phyloP scores from a whole-genome alignment of 2,329 filamentous ascomycete genomes.

The Fusarium tricinctum region DNA sequence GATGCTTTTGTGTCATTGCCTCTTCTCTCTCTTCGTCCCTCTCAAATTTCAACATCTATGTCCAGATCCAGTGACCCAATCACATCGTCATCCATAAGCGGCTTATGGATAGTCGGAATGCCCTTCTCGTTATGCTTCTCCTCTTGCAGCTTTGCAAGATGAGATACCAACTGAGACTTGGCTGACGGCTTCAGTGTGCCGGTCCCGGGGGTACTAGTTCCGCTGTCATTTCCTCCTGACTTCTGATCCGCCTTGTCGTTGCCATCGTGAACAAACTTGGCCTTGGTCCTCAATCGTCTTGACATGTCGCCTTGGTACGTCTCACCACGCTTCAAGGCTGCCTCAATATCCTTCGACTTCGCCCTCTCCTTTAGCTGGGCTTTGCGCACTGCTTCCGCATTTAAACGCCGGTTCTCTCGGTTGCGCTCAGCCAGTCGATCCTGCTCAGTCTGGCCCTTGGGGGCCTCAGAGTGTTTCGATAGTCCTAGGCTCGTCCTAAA shows the following conservation, averaged over 20 bases:
- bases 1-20: slow-evolving; percentile 8
- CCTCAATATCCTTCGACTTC: slow-evolving; percentile 71
- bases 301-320: slow-evolving; percentile 70
- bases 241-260: slow-evolving; percentile 65
- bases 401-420: slow-evolving; percentile 83
- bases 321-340: slow-evolving; percentile 74
- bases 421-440: slow-evolving; percentile 89
- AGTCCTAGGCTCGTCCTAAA: slow-evolving; percentile 74
- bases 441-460: slow-evolving; percentile 73
- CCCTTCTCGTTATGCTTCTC: slow-evolving; percentile 69
- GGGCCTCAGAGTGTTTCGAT: slow-evolving; percentile 65
- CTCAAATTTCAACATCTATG: slow-evolving; percentile 88
- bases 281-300: slow-evolving; percentile 74
- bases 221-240: slow-evolving; percentile 64
- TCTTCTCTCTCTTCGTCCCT: not conserved
- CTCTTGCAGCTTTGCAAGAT: slow-evolving; percentile 67
- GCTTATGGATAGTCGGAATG: slow-evolving; percentile 79
- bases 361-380: slow-evolving; percentile 87
- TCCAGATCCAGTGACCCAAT: slow-evolving; percentile 90
- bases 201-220: slow-evolving; percentile 65
- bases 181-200: slow-evolving; percentile 65
- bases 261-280: slow-evolving; percentile 77
- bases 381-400: slow-evolving; percentile 90
- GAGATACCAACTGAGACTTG: slow-evolving; percentile 61
- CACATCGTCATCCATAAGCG: slow-evolving; percentile 90